These are phyloP conservation scores for Stromatinia cepivora DNA, from an alignment of 2,329 filamentous ascomycete species.

Conservation along the genomic window DNA sequence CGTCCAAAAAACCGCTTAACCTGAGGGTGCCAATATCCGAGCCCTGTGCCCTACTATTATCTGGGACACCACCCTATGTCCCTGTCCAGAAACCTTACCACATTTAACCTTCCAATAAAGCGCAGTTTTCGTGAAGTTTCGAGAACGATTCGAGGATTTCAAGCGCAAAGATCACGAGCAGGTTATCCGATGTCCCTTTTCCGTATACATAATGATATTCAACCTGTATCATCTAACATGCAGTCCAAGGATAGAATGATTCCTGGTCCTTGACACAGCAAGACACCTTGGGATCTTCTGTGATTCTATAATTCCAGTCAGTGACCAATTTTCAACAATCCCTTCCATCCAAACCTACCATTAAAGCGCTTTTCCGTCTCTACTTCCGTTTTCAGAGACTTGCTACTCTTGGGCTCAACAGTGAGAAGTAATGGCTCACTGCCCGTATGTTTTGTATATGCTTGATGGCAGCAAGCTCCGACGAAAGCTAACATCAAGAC, in stretches of 20 bases:
- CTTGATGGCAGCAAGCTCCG: conserved; percentile 7
- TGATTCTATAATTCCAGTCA: background rate
- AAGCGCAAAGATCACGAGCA: background rate
- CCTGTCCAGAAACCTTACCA: background rate
- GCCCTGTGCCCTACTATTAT: background rate
- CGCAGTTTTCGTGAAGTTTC: background rate
- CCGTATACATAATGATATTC: background rate
- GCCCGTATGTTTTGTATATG: background rate
- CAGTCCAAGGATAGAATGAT: background rate
- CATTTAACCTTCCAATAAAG: background rate
- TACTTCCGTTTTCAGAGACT: background rate
- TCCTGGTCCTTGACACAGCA: background rate
- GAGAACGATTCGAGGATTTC: background rate
- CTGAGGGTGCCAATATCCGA: background rate
- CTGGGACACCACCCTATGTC: background rate
- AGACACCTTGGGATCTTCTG: background rate
- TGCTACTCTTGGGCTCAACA: conserved; percentile 1
- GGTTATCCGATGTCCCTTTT: background rate
- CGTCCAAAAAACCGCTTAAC: background rate
- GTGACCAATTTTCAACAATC: background rate
- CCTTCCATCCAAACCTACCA: background rate
- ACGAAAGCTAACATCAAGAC: conserved; percentile 14
- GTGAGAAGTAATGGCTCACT: conserved; percentile 18
- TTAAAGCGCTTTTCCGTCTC: conserved; percentile 2
- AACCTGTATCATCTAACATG: background rate